Conservation (phyloP, 108 stramenopile genomes). For the Pseudonitzschia multiseries region DNA sequence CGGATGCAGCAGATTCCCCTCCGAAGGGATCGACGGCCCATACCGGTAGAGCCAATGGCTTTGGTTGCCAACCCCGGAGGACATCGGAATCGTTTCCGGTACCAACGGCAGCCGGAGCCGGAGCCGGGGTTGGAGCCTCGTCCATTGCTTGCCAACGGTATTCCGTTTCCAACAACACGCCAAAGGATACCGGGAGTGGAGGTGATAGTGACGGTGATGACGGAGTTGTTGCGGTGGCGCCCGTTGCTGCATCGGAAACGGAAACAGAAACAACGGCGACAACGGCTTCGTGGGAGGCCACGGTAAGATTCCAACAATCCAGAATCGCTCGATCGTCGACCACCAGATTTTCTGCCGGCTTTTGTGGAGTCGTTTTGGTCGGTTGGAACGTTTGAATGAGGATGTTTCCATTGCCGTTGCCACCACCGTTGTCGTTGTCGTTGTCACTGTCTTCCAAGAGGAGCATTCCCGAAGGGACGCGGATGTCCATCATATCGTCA, state of each 20-base stretch:
- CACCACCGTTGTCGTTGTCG: no score
- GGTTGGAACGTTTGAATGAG: background rate
- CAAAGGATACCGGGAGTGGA: background rate
- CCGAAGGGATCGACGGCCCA: slow-evolving; percentile 9
- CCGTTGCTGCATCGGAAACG: no score
- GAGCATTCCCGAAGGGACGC: slow-evolving; percentile 1
- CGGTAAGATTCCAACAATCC: slow-evolving; percentile 14
- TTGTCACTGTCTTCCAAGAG: background rate
- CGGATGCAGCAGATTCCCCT: no score
- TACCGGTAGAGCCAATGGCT: background rate
- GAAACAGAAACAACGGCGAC: background rate
- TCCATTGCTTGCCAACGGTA: slow-evolving; percentile 4
- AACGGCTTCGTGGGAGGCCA: slow-evolving; percentile 3
- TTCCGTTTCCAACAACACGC: background rate
- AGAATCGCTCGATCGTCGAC: slow-evolving; percentile 11
- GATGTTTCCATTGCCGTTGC: background rate
- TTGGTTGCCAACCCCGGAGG: background rate
- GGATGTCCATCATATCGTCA: slow-evolving; percentile 10
- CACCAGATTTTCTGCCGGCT: background rate
- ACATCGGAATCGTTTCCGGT: background rate
- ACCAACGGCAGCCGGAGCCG: background rate
- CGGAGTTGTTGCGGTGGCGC: background rate
- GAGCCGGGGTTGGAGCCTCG: background rate
- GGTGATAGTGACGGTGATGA: background rate
- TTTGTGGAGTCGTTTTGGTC: background rate